Evolutionary conservation across 2,329 filamentous ascomycete species (phyloP), one percentile per base, ranked within the genome.

Genomic region (Septoria linicola): DNA sequence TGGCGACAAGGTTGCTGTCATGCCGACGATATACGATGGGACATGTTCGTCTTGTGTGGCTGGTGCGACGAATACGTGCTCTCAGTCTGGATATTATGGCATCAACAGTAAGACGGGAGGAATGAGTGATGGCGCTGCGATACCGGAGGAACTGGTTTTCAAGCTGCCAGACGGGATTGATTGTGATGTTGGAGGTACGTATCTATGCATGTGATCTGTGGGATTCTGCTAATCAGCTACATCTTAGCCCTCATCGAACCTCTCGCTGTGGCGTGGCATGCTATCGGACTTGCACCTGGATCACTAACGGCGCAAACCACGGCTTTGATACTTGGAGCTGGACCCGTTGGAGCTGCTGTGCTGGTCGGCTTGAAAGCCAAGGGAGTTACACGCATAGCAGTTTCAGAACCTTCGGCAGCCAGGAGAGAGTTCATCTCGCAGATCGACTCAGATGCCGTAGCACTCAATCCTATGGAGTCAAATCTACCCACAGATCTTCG

Each of bases 41-140:
- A 48, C 16, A 11, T 53, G 50, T 40, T 20, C 30, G 4, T 47
- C 50, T n/a, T 53, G 50, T 13, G 13, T 48, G 11, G 31, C 21
- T 11, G 50, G 50, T 10, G 43, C 44, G 13, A 42, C 32, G 16
- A 53, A 53, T 14, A 42, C 40, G 13, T 53, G 50, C 16, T 8
- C 11, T 8, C 50, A 43, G 14, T 27, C 41, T 3, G 50, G 43
- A 5, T 53, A 48, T 25, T 41, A 47, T 23, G 50, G 50, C 4
- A 53, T 53, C 13, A 36, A 53, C 16, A 48, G 35, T 5, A 53
- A 48, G 23, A 48, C 50, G 2, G 50, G 50, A 32, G 50, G 50
- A 3, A 48, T 53, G 50, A 47, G 50, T 8, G 50, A 53, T 13
- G 27, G 43, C 7, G 40, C 50, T 21, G 43, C 48, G 8, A 41